Percentiles rank a stretch among this genome's conserved stretches.
phyloP scores from a whole-genome alignment of 2,329 filamentous ascomycete genomes.

The Aspergillus ustus region DNA sequence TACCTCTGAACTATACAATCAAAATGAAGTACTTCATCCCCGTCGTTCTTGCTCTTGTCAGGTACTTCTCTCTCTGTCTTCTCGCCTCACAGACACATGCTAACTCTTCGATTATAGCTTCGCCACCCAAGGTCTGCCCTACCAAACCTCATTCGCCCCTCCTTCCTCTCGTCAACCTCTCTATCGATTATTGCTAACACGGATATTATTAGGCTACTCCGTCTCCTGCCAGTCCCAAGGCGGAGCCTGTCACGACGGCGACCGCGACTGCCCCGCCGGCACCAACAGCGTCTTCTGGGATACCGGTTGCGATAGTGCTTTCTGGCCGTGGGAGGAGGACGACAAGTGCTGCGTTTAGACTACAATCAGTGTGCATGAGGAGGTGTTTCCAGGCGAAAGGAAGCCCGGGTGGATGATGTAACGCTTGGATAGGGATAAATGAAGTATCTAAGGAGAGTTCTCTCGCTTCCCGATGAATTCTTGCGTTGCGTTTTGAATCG shows the following conservation, averaged over 20 bases:
- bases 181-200: neutral
- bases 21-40: constrained; percentile 8
- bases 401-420: no score
- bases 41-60: constrained; percentile 1
- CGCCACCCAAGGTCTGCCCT: constrained; percentile 7
- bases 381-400: no score
- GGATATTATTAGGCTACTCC: neutral
- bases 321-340: constrained; percentile 3
- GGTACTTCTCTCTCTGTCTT: neutral
- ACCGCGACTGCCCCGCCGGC: constrained; percentile 7
- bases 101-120: constrained; percentile 2
- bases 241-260: constrained; percentile 8
- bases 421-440: no score
- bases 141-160: no score
- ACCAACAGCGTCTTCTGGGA: constrained; percentile 6
- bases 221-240: constrained; percentile 10
- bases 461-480: no score
- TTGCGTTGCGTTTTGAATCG: no score
- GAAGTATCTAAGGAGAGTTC: no score
- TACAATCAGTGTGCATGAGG: neutral
- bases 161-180: neutral
- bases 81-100: neutral
- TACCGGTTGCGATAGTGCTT: neutral
- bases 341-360: constrained; percentile 13
- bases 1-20: neutral